These are phyloP conservation scores for Monosporozyma siamensis DNA, from an alignment of 805 yeast genomes.

Conservation along the genomic window DNA sequence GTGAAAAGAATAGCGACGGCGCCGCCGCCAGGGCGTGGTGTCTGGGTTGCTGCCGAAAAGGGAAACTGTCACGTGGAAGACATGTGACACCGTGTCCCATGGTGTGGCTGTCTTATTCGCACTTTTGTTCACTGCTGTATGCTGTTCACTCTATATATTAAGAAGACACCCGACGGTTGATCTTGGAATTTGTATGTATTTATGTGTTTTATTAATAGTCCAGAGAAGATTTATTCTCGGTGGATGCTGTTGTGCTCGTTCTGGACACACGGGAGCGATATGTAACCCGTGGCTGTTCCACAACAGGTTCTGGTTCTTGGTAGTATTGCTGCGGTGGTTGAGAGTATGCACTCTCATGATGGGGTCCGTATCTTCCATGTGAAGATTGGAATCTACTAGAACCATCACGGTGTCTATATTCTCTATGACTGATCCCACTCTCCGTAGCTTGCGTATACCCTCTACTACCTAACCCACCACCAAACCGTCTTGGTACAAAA, in stretches of 20 bases:
- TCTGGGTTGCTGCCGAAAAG: neutral
- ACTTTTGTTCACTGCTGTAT: no score
- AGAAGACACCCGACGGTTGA: no score
- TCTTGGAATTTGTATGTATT: no score
- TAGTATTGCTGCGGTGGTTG: neutral
- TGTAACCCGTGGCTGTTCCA: neutral
- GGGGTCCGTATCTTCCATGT: neutral
- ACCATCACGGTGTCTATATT: neutral
- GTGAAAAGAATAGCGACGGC: slow-evolving; percentile 16
- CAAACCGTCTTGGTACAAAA: slow-evolving; percentile 69
- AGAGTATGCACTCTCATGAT: neutral
- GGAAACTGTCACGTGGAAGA: no score
- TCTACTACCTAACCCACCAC: slow-evolving; percentile 92
- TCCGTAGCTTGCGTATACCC: slow-evolving; percentile 27
- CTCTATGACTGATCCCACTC: no score
- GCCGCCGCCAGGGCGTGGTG: neutral
- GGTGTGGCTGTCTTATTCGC: no score
- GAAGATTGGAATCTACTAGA: neutral
- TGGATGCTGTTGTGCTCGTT: slow-evolving; percentile 7
- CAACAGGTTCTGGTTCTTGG: neutral
- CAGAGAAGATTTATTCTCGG: slow-evolving; percentile 8
- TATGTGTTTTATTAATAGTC: neutral
- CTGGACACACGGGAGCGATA: slow-evolving; percentile 9
- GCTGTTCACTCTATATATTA: no score
- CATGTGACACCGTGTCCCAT: no score